These are phyloP conservation scores for Nicotiana paniculata DNA, from an alignment of 257 asterid species.

Conservation along the genomic window DNA sequence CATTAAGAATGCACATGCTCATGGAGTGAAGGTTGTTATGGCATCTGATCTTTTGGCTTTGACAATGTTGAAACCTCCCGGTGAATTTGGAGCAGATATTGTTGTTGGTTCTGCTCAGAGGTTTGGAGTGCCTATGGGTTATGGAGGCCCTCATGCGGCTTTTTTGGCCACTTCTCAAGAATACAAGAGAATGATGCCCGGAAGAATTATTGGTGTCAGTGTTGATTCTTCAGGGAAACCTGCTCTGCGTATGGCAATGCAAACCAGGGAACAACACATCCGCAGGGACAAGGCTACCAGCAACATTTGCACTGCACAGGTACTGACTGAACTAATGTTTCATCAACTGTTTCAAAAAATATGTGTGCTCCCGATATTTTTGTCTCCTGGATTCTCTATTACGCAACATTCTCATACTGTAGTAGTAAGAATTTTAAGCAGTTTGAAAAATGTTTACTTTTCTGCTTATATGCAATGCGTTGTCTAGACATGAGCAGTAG, in stretches of 20 bases:
- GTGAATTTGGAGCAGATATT: conserved; percentile 90
- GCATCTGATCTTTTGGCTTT: conserved; percentile 88
- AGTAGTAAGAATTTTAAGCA: neutral
- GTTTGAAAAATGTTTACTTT: neutral
- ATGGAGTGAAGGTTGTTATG: conserved; percentile 96
- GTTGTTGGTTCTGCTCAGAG: conserved; percentile 98
- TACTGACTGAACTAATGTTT: conserved; percentile 10
- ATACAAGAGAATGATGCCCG: conserved; percentile 99
- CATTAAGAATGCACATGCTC: conserved; percentile 81
- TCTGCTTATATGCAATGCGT: neutral
- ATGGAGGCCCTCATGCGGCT: conserved; percentile 99
- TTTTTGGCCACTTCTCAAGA: conserved; percentile 98
- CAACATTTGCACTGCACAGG: conserved; percentile 99
- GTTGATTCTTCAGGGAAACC: conserved; percentile 92
- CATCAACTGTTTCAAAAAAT: neutral
- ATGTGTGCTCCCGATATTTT: neutral
- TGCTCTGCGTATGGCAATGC: conserved; percentile 99
- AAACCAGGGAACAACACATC: conserved; percentile 98
- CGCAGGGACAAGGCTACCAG: conserved; percentile 98
- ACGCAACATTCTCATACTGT: neutral
- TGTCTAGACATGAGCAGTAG: neutral
- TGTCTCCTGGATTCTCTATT: neutral
- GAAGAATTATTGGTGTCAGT: conserved; percentile 95
- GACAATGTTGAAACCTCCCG: conserved; percentile 92
- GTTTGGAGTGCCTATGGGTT: conserved; percentile 99